These are phyloP conservation scores for Podospora sp. DNA, from an alignment of 495 filamentous ascomycete genomes.

Conservation along the genomic window DNA sequence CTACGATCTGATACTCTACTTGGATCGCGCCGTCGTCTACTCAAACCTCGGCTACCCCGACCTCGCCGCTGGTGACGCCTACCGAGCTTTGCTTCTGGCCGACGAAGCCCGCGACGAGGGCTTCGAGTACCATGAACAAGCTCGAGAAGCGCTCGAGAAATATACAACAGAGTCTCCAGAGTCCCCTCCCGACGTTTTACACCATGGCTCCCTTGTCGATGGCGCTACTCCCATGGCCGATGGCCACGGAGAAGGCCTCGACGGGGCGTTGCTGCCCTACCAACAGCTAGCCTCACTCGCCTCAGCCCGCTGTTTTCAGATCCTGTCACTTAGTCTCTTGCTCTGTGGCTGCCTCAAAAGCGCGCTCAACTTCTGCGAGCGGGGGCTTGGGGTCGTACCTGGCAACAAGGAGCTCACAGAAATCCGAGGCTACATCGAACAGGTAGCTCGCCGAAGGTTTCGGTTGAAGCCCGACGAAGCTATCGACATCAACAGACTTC, in stretches of 20 bases:
- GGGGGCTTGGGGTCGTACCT: conserved; percentile 49
- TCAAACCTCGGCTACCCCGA: conserved; percentile 82
- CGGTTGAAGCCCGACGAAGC: conserved; percentile 41
- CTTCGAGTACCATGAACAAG: conserved; percentile 66
- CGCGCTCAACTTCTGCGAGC: conserved; percentile 65
- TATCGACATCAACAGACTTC: conserved; percentile 58
- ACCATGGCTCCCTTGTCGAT: conserved; percentile 45
- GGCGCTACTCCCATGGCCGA: conserved; percentile 42
- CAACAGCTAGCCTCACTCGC: conserved; percentile 43
- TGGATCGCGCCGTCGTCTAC: conserved; percentile 71
- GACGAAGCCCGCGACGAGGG: conserved; percentile 76
- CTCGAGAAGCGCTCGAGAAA: conserved; percentile 43
- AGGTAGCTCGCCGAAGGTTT: conserved; percentile 48
- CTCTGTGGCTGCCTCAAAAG: conserved; percentile 71
- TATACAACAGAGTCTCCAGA: conserved; percentile 35
- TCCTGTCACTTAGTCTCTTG: conserved; percentile 61
- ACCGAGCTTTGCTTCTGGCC: conserved; percentile 79
- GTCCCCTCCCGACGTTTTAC: conserved; percentile 40
- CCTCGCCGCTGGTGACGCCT: conserved; percentile 86
- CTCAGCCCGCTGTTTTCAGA: conserved; percentile 56
- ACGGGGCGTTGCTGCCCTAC: conserved; percentile 31
- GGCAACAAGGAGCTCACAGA: conserved; percentile 51
- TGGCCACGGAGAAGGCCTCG: conserved; percentile 22
- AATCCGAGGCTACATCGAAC: conserved; percentile 50
- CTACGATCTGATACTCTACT: conserved; percentile 77